phyloP scores from a whole-genome alignment of 495 filamentous ascomycete species.

The Xylona heveae region DNA sequence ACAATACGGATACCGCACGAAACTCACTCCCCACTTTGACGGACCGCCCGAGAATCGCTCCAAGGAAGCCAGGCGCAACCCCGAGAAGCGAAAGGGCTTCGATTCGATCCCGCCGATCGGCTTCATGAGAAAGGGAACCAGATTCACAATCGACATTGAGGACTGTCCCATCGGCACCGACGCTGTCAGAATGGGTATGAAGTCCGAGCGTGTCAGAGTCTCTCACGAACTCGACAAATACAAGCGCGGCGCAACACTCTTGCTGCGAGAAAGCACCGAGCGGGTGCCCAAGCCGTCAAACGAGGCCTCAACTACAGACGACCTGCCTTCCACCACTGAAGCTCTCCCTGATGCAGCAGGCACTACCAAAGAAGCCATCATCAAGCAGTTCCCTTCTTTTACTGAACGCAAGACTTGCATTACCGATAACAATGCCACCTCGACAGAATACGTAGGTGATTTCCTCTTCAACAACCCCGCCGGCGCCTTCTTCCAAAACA shows the following conservation, averaged over 20 bases:
- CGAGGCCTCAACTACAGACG: constrained; percentile 9
- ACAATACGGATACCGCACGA: constrained; percentile 86
- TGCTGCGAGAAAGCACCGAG: constrained; percentile 68
- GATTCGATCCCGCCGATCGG: constrained; percentile 55
- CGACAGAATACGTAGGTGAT: constrained; percentile 69
- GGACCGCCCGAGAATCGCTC: constrained; percentile 30
- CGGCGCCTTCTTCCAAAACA: constrained; percentile 95
- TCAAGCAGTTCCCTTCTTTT: constrained; percentile 21
- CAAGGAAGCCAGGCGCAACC: constrained; percentile 15
- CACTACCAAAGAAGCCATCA: constrained; percentile 6
- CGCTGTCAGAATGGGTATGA: constrained; percentile 54
- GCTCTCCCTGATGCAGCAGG: constrained; percentile 5
- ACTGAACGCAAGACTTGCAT: constrained; percentile 67
- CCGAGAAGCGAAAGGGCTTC: constrained; percentile 16
- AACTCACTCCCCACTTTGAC: constrained; percentile 89
- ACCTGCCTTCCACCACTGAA: not conserved
- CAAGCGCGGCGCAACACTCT: constrained; percentile 62
- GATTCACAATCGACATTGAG: constrained; percentile 72
- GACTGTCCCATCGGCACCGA: constrained; percentile 92
- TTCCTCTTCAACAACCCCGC: constrained; percentile 80
- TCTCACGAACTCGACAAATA: constrained; percentile 46
- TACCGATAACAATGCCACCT: constrained; percentile 58
- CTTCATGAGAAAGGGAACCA: constrained; percentile 62
- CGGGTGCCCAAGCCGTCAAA: constrained; percentile 46
- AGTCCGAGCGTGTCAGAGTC: constrained; percentile 48